Evolutionary conservation across 768 basidiomycete species (phyloP), one percentile per base, ranked within the genome.

Genomic region (Pisolithus albus): DNA sequence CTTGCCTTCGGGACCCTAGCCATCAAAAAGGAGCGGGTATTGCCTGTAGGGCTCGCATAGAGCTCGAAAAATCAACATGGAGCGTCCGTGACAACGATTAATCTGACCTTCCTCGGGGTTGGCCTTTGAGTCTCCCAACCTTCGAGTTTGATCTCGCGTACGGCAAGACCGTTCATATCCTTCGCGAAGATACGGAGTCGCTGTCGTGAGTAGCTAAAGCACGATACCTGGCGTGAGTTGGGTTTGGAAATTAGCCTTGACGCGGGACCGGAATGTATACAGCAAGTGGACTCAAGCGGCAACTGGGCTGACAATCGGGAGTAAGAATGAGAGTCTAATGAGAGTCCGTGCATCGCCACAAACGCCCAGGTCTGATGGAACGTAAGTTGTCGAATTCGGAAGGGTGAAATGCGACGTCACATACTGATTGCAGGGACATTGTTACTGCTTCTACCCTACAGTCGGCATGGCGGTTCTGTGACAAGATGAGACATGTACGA

Each of bases 21-120:
- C 13, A 88, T 90, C n/a, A 92, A 92, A 30, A 78, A 43, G 96
- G 96, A 11, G 95, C 94, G 53, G 89, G 62, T 46, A 81, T 82
- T 53, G 88, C 74, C 91, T 91, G 53, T 18, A 53, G 21, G 39
- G 40, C 21, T 15, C 4, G 32, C 2, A 23, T 23, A 23, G 21
- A 23, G 21, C 21, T 23, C 21, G 11, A 34, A 11, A 34, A 50
- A 47, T 59, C 46, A 26, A 54, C 59, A 38, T 50, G 34, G 36
- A 40, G 40, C 37, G 47, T 41, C 44, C 21, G 50, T 47, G 11
- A 49, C 2, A 13, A 46, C 21, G 2, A 4, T 32, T 46, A 46
- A 0, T 19, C 36, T 19, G 48, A 71, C 80, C 50, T 67, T 92
- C 91, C 63, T 79, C 71, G 21, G 90, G 91, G 65, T 88, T 90